Conservation (phyloP, 257 asterid species). For the Catharanthus roseus region DNA sequence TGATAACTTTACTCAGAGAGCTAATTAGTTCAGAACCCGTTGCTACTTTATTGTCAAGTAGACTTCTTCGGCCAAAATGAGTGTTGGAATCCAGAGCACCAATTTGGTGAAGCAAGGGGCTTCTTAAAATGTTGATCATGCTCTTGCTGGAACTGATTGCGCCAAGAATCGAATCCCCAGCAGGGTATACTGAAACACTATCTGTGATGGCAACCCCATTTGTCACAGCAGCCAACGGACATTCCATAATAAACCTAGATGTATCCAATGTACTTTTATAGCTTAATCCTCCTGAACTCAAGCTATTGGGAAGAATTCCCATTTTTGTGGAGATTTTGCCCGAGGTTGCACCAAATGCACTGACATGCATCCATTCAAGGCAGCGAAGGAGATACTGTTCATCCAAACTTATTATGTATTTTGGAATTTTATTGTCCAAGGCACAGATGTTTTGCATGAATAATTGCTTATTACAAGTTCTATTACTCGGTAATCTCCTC, state of each 20-base stretch:
- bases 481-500: conserved; percentile 5
- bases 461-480: conserved; percentile 34
- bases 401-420: conserved; percentile 57
- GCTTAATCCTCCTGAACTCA: conserved; percentile 25
- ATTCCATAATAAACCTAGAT: conserved; percentile 32
- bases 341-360: conserved; percentile 43
- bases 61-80: conserved; percentile 20
- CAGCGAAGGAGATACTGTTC: conserved; percentile 60
- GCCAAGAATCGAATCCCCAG: conserved; percentile 36
- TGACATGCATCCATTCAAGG: conserved; percentile 56
- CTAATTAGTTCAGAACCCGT: conserved; percentile 19
- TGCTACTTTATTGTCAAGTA: conserved; percentile 20
- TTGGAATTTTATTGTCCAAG: conserved; percentile 43
- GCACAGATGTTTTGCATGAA: conserved; percentile 32
- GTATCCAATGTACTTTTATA: conserved; percentile 24
- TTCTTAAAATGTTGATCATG: conserved; percentile 68
- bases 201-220: conserved; percentile 4
- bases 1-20: conserved; percentile 25
- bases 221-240: conserved; percentile 18
- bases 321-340: conserved; percentile 35
- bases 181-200: conserved; percentile 17
- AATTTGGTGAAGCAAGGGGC: conserved; percentile 52
- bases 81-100: conserved; percentile 28
- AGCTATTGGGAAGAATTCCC: conserved; percentile 28
- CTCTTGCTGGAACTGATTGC: conserved; percentile 51